Percentiles rank a stretch among this genome's conserved stretches.
Evolutionary conservation across 164 flowering plant species (phyloP).

Genomic region (Pachysandra terminalis): DNA sequence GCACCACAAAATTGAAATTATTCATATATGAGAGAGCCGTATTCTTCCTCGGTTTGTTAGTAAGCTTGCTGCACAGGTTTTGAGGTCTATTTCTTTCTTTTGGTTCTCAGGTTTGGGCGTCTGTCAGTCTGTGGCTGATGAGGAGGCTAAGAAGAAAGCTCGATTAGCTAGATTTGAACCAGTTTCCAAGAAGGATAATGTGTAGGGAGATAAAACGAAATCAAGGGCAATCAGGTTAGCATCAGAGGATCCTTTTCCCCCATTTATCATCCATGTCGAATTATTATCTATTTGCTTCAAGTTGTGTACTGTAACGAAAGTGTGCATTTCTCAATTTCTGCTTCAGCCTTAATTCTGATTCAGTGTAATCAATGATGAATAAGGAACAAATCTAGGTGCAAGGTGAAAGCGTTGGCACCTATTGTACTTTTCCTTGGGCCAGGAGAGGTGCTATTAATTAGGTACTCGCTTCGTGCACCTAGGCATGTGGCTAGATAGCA

Average conservation of each 20-base stretch:
- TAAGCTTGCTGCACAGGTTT: slow-evolving; percentile 10
- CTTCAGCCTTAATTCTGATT: neutral
- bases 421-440: too few species aligned
- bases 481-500: too few species aligned
- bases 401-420: too few species aligned
- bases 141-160: slow-evolving; percentile 89
- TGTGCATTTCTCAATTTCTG: neutral
- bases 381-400: too few species aligned
- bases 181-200: slow-evolving; percentile 39
- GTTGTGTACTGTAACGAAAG: neutral
- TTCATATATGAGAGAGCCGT: neutral
- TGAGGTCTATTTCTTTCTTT: slow-evolving; percentile 8
- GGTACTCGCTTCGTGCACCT: too few species aligned
- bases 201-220: slow-evolving; percentile 86
- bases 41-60: slow-evolving; percentile 8
- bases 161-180: slow-evolving; percentile 71
- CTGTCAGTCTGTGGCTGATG: slow-evolving; percentile 41
- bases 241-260: neutral
- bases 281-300: neutral
- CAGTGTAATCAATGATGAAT: too few species aligned
- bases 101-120: slow-evolving; percentile 64
- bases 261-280: neutral
- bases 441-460: too few species aligned
- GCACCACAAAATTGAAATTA: neutral
- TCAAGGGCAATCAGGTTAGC: slow-evolving; percentile 78